phyloP scores from a whole-genome alignment of 148 eudicot species.

The Amaranthus cruentus region DNA sequence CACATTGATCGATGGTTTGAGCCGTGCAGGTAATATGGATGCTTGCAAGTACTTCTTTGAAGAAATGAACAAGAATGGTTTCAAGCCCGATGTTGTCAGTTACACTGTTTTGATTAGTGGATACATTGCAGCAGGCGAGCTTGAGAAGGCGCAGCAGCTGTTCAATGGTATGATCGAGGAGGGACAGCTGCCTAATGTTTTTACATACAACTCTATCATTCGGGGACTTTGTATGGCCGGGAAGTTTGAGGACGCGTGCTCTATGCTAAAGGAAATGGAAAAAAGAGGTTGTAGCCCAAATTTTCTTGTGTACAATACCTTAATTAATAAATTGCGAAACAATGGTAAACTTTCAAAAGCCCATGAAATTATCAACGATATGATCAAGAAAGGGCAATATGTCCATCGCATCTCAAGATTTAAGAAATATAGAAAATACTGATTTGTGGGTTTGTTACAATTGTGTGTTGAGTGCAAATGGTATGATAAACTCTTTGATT shows the following conservation, averaged over 20 bases:
- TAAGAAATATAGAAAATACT: constrained; percentile 47
- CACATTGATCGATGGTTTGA: constrained; percentile 82
- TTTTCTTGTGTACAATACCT: constrained; percentile 67
- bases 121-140: constrained; percentile 54
- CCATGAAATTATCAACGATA: constrained; percentile 48
- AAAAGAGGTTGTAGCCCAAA: constrained; percentile 64
- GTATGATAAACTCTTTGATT: constrained; percentile 14
- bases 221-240: constrained; percentile 73
- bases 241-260: constrained; percentile 57
- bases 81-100: constrained; percentile 74
- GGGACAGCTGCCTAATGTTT: constrained; percentile 77
- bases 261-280: constrained; percentile 80
- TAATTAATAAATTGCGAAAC: constrained; percentile 50
- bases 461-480: constrained; percentile 6
- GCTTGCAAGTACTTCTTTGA: constrained; percentile 76
- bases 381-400: constrained; percentile 78
- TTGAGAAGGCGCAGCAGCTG: constrained; percentile 58
- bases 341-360: constrained; percentile 71
- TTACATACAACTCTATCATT: constrained; percentile 78
- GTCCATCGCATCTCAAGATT: constrained; percentile 53
- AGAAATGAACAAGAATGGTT: constrained; percentile 64
- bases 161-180: constrained; percentile 58
- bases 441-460: constrained; percentile 10
- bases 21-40: constrained; percentile 77
- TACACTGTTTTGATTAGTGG: constrained; percentile 82